Evolutionary conservation across 257 asterid genomes (phyloP).

Genomic region (Capsicum baccatum): DNA sequence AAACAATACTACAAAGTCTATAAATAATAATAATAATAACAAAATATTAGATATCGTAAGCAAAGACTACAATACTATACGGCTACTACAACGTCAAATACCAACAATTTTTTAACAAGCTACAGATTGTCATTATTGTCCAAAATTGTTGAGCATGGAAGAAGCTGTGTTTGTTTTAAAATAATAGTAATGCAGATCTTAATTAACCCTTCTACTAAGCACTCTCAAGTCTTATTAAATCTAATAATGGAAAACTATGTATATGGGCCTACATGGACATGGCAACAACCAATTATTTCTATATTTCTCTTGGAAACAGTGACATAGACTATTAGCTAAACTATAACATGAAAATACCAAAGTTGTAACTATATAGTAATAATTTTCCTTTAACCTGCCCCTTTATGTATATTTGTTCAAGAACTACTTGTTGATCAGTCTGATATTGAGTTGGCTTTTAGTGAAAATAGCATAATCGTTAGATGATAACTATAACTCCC

Average conservation of each 20-base stretch:
- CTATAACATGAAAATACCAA: neutral
- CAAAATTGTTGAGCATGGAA: neutral
- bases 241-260: neutral
- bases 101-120: too few relatives aligned
- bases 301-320: neutral
- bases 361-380: neutral
- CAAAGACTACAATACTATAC: too few relatives aligned
- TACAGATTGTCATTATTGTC: neutral
- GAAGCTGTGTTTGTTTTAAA: neutral
- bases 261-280: neutral
- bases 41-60: too few relatives aligned
- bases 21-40: too few relatives aligned
- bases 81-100: too few relatives aligned
- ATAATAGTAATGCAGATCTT: neutral
- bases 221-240: neutral
- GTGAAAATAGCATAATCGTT: neutral
- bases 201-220: neutral
- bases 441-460: neutral
- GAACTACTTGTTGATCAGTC: neutral
- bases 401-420: neutral
- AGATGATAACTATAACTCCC: too few relatives aligned
- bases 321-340: neutral
- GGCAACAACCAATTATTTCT: conserved; percentile 10
- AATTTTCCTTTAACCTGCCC: neutral
- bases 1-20: too few relatives aligned